Evolutionary conservation across 139 green algal genomes (phyloP).

Genomic region (Chlamydomonas incerta): DNA sequence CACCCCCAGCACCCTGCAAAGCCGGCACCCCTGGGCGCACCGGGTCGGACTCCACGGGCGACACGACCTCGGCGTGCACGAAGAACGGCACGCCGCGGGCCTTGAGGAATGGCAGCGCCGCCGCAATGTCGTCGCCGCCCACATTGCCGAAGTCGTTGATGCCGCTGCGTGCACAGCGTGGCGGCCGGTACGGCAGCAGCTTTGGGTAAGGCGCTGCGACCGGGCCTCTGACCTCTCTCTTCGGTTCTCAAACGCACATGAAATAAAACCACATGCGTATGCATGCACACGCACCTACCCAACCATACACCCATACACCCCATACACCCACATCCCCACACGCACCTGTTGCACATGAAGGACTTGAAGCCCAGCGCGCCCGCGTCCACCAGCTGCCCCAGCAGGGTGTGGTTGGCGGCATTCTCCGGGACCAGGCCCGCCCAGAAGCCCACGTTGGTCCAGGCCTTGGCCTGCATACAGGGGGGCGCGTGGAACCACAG

Average conservation of each 20-base stretch:
- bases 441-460: slow-evolving; percentile 91
- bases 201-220: too few species aligned
- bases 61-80: slow-evolving; percentile 85
- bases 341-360: slow-evolving; percentile 87
- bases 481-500: too few species aligned
- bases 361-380: slow-evolving; percentile 94
- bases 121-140: slow-evolving; percentile 63
- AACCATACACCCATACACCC: too few species aligned
- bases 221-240: too few species aligned
- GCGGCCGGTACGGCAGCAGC: too few species aligned
- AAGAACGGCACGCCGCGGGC: slow-evolving; percentile 73
- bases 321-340: too few species aligned
- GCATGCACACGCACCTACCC: too few species aligned
- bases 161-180: too few species aligned
- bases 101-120: slow-evolving; percentile 79
- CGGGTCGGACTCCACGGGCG: slow-evolving; percentile 52
- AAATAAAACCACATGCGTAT: too few species aligned
- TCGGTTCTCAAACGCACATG: too few species aligned
- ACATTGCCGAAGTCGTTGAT: slow-evolving; percentile 94
- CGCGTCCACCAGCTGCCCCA: slow-evolving; percentile 74
- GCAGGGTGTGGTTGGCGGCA: slow-evolving; percentile 63
- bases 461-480: slow-evolving; percentile 72
- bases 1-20: too few species aligned
- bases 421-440: slow-evolving; percentile 93
- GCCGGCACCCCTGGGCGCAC: too few species aligned